Evolutionary conservation across 352 stramenopile genomes (phyloP).

Genomic region (Phytophthora sojae): DNA sequence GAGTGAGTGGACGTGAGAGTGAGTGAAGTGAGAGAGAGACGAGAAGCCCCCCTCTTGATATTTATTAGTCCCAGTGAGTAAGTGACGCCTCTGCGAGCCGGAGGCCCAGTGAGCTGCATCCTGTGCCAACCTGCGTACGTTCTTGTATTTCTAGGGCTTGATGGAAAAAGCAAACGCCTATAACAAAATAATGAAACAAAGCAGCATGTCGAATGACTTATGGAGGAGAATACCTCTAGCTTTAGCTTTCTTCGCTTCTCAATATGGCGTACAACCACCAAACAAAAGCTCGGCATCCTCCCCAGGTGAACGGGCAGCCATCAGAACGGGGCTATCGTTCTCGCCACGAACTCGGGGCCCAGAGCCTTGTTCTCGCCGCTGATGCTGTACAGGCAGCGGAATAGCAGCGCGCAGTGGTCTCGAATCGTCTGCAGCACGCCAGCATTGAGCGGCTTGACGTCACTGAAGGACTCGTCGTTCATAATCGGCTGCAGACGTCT

Average conservation of each 20-base stretch:
- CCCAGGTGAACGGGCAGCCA: not conserved
- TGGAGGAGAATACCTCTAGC: too few relatives aligned
- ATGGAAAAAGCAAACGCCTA: slow-evolving; percentile 33
- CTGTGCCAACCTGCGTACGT: slow-evolving; percentile 33
- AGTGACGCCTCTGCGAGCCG: slow-evolving; percentile 21
- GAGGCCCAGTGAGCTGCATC: slow-evolving; percentile 40
- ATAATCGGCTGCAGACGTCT: slow-evolving; percentile 10
- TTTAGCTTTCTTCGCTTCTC: too few relatives aligned
- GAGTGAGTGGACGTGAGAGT: slow-evolving; percentile 22
- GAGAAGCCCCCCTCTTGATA: slow-evolving; percentile 43
- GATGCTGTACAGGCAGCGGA: slow-evolving; percentile 40
- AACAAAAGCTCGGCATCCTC: too few relatives aligned
- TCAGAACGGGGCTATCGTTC: slow-evolving; percentile 17
- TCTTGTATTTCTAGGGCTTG: slow-evolving; percentile 43
- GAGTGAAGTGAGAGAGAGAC: slow-evolving; percentile 32
- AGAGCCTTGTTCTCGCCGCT: slow-evolving; percentile 32
- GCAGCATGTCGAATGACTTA: slow-evolving; percentile 21
- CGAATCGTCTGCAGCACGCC: slow-evolving; percentile 33
- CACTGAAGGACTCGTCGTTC: not conserved
- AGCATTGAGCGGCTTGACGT: slow-evolving; percentile 30
- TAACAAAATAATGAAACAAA: slow-evolving; percentile 34
- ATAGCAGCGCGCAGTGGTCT: slow-evolving; percentile 38
- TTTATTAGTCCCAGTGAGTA: slow-evolving; percentile 45
- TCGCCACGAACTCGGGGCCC: not conserved
- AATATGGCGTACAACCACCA: too few relatives aligned